Conservation (phyloP, 345 rosid species). For the Erysimum cheiranthoides region DNA sequence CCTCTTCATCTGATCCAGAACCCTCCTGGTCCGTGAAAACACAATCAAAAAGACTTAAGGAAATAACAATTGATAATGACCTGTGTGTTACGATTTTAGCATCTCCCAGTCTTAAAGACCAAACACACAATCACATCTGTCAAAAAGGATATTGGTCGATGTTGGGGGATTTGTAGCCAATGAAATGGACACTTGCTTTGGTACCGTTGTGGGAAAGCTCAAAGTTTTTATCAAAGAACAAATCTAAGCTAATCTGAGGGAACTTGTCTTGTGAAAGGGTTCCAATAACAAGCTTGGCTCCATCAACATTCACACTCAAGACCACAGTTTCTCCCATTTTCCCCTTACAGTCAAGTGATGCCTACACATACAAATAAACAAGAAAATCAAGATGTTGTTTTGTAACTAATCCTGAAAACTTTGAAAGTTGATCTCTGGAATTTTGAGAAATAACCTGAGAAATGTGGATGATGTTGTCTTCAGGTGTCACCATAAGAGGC, state of each 20-base stretch:
- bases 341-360: constrained; percentile 63
- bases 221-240: constrained; percentile 75
- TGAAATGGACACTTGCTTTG: constrained; percentile 58
- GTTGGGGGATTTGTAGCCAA: constrained; percentile 62
- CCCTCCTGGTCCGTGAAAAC: constrained; percentile 31
- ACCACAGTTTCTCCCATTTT: constrained; percentile 59
- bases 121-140: background rate
- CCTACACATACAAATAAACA: constrained; percentile 46
- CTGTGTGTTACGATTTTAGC: too few relatives aligned
- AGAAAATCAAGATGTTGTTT: background rate
- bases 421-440: too few relatives aligned
- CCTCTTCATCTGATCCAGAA: constrained; percentile 47
- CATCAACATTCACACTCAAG: constrained; percentile 54
- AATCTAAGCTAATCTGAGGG: constrained; percentile 70
- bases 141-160: constrained; percentile 30
- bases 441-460: constrained; percentile 54
- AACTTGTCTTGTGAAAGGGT: constrained; percentile 55
- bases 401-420: background rate
- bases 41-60: constrained; percentile 45
- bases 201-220: constrained; percentile 67
- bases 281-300: constrained; percentile 62
- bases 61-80: background rate
- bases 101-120: background rate
- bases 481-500: constrained; percentile 52
- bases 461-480: constrained; percentile 49